Evolutionary conservation across 2,329 filamentous ascomycete genomes (phyloP), one percentile per base, ranked within the genome.

Genomic region (Fusarium napiforme): DNA sequence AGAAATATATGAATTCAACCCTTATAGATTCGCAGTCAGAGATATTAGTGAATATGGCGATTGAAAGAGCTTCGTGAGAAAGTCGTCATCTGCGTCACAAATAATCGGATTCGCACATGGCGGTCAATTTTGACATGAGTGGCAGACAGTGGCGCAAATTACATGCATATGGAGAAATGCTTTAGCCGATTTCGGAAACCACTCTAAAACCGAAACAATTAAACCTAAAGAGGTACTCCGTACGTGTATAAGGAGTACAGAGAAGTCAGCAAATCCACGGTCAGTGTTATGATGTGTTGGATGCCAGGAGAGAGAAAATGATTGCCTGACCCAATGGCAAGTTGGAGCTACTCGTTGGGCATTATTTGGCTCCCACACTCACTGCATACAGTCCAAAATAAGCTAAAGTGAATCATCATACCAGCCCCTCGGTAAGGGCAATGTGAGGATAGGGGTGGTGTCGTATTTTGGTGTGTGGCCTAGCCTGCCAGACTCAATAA

Each of bases 381-480:
- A 55, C 47, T 67, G 47, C 70, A 67, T 67, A 66, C 36, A 73
- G 57, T 43, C 66, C 64, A 70, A 30, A 40, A n/a, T 40, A 55
- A 73, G 37, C 37, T 57, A 57, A 71, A 60, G 62, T 71, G 70
- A 73, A 56, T 67, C 50, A 69, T 40, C 53, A 67, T 73, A 55
- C 70, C 71, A 58, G 40, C 56, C 53, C 30, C 45, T 71, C 61
- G 71, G 71, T 71, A 73, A 64, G 62, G 68, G 37, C 16, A 55
- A 52, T 63, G 18, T 32, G 42, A 55, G 30, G 49, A 57, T 40
- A 59, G 64, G 59, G 45, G 60, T 47, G 28, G 34, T 40, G 14
- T 12, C n/a, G 37, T 63, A 15, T 43, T 30, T 58, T 16, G 47
- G n/a, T 55, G 28, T 19, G 21, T 36, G 36, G 47, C 23, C 19